These are phyloP conservation scores for Solanum clarkiae DNA, from an alignment of 257 asterid genomes.

Conservation along the genomic window DNA sequence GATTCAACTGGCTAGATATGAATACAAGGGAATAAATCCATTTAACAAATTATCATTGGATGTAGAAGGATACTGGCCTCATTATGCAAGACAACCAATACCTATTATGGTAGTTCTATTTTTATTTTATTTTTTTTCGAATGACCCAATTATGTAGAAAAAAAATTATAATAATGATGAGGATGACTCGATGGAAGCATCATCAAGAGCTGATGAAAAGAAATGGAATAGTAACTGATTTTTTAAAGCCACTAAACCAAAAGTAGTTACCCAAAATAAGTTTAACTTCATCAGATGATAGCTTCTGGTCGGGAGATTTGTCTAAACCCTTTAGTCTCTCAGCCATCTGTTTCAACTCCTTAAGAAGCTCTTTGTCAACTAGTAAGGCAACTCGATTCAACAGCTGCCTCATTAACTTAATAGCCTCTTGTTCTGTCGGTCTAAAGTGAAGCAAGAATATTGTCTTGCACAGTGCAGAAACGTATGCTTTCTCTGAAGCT, in stretches of 20 bases:
- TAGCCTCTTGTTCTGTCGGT: conserved; percentile 52
- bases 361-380: conserved; percentile 52
- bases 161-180: not conserved
- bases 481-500: conserved; percentile 69
- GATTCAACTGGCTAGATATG: not conserved
- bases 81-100: not conserved
- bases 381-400: conserved; percentile 36
- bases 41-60: not conserved
- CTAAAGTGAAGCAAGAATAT: conserved; percentile 63
- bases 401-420: conserved; percentile 56
- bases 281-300: conserved; percentile 39
- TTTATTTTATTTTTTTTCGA: not conserved
- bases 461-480: conserved; percentile 57
- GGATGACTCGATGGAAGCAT: not conserved
- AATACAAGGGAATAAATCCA: not conserved
- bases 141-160: not conserved
- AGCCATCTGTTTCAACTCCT: conserved; percentile 66
- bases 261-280: conserved; percentile 45
- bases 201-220: not conserved
- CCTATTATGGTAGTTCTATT: not conserved
- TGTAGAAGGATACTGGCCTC: not conserved
- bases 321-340: conserved; percentile 58
- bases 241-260: not conserved
- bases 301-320: conserved; percentile 38
- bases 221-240: not conserved